phyloP scores from a whole-genome alignment of 441 rosid genomes.

The Euphorbia neoarborescens region DNA sequence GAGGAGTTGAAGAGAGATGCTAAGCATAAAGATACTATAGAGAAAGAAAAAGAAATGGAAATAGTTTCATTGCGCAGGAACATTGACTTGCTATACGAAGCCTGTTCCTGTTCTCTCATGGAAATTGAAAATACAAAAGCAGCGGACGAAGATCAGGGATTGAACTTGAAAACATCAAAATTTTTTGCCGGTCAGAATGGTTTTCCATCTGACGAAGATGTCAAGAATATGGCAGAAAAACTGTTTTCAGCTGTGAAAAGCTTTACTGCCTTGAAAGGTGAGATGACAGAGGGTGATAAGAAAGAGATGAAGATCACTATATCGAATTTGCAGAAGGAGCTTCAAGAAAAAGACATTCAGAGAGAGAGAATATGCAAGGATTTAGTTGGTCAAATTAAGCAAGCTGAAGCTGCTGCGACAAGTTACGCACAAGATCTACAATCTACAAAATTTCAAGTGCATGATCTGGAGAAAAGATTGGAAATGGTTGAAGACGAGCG shows the following conservation, averaged over 20 bases:
- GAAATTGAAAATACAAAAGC: constrained; percentile 69
- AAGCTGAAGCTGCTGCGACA: constrained; percentile 74
- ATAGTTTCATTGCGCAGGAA: constrained; percentile 42
- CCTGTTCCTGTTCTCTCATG: constrained; percentile 47
- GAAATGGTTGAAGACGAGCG: constrained; percentile 42
- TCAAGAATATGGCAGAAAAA: constrained; percentile 50
- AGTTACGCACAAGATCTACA: constrained; percentile 60
- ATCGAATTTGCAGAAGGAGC: constrained; percentile 75
- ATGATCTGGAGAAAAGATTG: constrained; percentile 58
- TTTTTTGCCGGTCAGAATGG: constrained; percentile 23
- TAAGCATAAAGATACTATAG: constrained; percentile 34
- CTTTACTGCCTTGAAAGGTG: constrained; percentile 43
- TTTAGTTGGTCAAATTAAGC: constrained; percentile 84
- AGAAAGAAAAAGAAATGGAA: constrained; percentile 52
- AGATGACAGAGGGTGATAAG: constrained; percentile 40
- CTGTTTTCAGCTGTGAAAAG: constrained; percentile 45
- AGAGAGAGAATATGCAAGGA: constrained; percentile 78
- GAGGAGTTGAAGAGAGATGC: constrained; percentile 42
- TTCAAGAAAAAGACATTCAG: constrained; percentile 88
- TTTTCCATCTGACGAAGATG: constrained; percentile 50
- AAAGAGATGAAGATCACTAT: constrained; percentile 69
- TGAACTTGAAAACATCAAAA: constrained; percentile 30
- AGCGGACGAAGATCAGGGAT: constrained; percentile 30
- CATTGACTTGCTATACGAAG: constrained; percentile 58
- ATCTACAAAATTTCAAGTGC: constrained; percentile 43